Conservation (phyloP, 495 filamentous ascomycete genomes). For the Parathielavia hyrcaniae region DNA sequence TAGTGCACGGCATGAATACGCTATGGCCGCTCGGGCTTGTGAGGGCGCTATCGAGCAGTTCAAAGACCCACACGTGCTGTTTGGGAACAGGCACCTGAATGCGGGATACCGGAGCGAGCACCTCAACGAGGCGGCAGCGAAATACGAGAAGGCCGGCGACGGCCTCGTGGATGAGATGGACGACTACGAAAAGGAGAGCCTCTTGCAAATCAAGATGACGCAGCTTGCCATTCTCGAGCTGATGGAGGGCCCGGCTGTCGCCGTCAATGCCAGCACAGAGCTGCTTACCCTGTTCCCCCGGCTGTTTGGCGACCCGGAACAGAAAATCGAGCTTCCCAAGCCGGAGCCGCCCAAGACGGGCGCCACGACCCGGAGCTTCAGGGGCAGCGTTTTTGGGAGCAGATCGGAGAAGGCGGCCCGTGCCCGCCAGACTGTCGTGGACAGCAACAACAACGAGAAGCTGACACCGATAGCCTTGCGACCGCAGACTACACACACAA, state of each 20-base stretch:
- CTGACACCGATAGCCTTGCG: constrained; percentile 20
- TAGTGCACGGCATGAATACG: constrained; percentile 79
- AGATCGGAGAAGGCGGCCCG: constrained; percentile 37
- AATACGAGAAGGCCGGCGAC: constrained; percentile 33
- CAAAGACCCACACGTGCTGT: constrained; percentile 52
- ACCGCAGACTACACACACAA: constrained; percentile 41
- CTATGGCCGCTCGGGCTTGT: constrained; percentile 69
- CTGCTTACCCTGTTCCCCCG: constrained; percentile 73
- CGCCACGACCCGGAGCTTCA: constrained; percentile 64
- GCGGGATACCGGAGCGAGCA: constrained; percentile 49
- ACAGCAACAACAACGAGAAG: constrained; percentile 26
- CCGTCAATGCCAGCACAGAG: constrained; percentile 76
- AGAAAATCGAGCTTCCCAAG: constrained; percentile 32
- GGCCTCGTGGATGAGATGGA: constrained; percentile 67
- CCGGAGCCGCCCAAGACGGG: constrained; percentile 59
- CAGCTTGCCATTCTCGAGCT: constrained; percentile 80
- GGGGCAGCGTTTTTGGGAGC: constrained; percentile 67
- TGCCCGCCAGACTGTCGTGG: constrained; percentile 28
- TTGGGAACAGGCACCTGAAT: constrained; percentile 42
- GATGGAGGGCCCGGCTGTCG: constrained; percentile 69
- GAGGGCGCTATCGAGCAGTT: constrained; percentile 89
- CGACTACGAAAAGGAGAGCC: constrained; percentile 67
- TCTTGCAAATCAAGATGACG: constrained; percentile 90
- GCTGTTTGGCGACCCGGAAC: constrained; percentile 58
- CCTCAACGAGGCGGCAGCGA: constrained; percentile 42